Evolutionary conservation across 176 grass and related monocot species (phyloP).

Genomic region (Paspalum notatum): DNA sequence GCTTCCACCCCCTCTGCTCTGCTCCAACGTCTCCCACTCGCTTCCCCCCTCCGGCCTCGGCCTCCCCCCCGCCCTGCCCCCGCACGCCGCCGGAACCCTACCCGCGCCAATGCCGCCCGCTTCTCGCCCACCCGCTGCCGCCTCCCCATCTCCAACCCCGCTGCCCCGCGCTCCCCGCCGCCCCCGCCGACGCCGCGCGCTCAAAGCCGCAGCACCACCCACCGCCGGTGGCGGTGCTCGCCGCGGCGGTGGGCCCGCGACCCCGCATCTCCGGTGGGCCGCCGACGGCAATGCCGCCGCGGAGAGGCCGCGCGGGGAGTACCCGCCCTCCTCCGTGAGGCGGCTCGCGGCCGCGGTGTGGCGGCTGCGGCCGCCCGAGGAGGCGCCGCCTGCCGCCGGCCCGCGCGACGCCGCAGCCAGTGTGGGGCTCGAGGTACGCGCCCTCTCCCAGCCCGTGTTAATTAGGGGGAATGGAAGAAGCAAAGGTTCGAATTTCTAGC

Average conservation of each 20-base stretch:
- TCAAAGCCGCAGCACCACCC: not conserved
- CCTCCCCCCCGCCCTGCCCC: not conserved
- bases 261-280: slow-evolving; percentile 36
- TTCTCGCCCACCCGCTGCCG: slow-evolving; percentile 7
- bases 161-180: slow-evolving; percentile 12
- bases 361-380: slow-evolving; percentile 51
- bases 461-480: not conserved
- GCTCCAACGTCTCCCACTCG: slow-evolving; percentile 32
- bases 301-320: slow-evolving; percentile 19
- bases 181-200: slow-evolving; percentile 1
- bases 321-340: slow-evolving; percentile 30
- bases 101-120: slow-evolving; percentile 40
- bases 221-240: not conserved
- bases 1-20: not conserved
- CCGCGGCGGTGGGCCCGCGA: slow-evolving; percentile 18
- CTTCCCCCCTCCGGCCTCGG: not conserved
- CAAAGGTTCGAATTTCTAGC: not conserved
- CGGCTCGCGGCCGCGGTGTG: slow-evolving; percentile 46
- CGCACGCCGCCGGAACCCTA: slow-evolving; percentile 30
- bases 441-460: not conserved
- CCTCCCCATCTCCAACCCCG: not conserved
- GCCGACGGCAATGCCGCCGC: not conserved
- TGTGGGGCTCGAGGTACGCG: slow-evolving; percentile 42
- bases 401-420: not conserved
- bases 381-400: slow-evolving; percentile 28